Conservation (phyloP, 2,329 filamentous ascomycete genomes). For the Huntiella moniliformis region DNA sequence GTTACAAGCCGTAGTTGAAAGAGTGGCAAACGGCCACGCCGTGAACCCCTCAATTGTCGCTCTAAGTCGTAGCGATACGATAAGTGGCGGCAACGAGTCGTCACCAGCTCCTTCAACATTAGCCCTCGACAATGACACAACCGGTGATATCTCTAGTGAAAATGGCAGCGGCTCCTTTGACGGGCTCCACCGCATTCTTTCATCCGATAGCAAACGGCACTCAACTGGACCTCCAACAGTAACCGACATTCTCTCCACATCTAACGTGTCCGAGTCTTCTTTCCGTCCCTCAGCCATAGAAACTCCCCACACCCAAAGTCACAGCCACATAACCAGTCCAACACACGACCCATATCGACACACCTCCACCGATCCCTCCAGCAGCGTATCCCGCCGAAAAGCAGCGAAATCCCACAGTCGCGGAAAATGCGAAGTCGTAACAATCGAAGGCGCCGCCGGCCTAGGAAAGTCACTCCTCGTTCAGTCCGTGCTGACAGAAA, state of each 20-base stretch:
- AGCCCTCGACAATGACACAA: slow-evolving; percentile 19
- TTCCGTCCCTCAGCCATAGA: slow-evolving; percentile 30
- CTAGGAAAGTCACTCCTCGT: slow-evolving; percentile 48
- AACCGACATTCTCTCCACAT: not conserved
- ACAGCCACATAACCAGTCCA: slow-evolving; percentile 18
- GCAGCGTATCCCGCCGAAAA: slow-evolving; percentile 25
- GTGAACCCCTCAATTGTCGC: slow-evolving; percentile 15
- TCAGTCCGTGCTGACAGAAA: slow-evolving; percentile 42
- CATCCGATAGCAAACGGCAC: slow-evolving; percentile 4
- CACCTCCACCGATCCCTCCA: slow-evolving; percentile 6
- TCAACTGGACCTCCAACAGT: not conserved
- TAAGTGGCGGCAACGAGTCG: slow-evolving; percentile 16
- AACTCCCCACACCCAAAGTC: no score
- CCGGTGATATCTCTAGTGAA: slow-evolving; percentile 38
- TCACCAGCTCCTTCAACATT: slow-evolving; percentile 32
- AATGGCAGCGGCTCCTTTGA: slow-evolving; percentile 36
- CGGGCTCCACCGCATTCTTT: slow-evolving; percentile 27
- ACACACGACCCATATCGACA: slow-evolving; percentile 19
- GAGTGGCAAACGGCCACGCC: slow-evolving; percentile 48
- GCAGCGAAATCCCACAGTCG: slow-evolving; percentile 40
- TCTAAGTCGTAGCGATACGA: slow-evolving; percentile 8
- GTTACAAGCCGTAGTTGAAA: slow-evolving; percentile 58
- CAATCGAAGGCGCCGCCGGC: slow-evolving; percentile 41
- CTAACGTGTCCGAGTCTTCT: slow-evolving; percentile 6
- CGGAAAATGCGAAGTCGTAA: slow-evolving; percentile 44